Percentiles rank a stretch among this genome's conserved stretches.
Evolutionary conservation across 305 asterid species (phyloP).

Genomic region (Solanum hybrid): DNA sequence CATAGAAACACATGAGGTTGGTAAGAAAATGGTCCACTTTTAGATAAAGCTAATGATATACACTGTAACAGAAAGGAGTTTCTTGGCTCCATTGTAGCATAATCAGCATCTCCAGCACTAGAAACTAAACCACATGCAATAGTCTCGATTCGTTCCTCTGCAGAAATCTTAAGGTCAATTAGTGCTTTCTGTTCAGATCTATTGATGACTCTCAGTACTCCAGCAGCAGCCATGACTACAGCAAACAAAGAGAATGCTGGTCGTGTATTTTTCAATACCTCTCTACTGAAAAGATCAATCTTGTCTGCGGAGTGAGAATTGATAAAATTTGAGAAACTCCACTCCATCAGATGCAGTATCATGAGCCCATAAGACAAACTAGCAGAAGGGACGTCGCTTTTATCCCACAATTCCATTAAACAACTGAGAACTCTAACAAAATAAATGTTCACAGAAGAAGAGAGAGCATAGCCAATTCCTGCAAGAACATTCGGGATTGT

Average conservation of each 20-base stretch:
- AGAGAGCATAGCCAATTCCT: slow-evolving; percentile 73
- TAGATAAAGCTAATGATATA: slow-evolving; percentile 60
- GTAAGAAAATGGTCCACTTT: slow-evolving; percentile 57
- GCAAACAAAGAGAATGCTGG: slow-evolving; percentile 43
- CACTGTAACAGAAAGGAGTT: slow-evolving; percentile 44
- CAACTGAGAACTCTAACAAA: slow-evolving; percentile 40
- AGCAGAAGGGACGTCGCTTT: slow-evolving; percentile 38
- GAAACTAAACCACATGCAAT: slow-evolving; percentile 37
- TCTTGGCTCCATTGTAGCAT: slow-evolving; percentile 17
- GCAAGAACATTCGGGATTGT: slow-evolving; percentile 49
- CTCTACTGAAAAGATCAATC: slow-evolving; percentile 35
- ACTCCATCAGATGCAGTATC: slow-evolving; percentile 77
- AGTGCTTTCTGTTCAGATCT: slow-evolving; percentile 54
- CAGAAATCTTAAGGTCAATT: slow-evolving; percentile 32
- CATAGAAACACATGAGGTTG: slow-evolving; percentile 36
- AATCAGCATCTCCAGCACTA: slow-evolving; percentile 15
- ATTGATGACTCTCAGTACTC: slow-evolving; percentile 61
- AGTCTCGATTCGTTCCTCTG: slow-evolving; percentile 42
- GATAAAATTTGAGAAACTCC: slow-evolving; percentile 58
- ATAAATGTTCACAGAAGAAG: slow-evolving; percentile 37
- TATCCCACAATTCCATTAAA: slow-evolving; percentile 55
- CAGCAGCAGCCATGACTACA: slow-evolving; percentile 73
- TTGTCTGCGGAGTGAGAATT: slow-evolving; percentile 34
- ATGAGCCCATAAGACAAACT: slow-evolving; percentile 54
- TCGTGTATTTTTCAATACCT: slow-evolving; percentile 32